Conservation (phyloP, 345 rosid genomes). For the Hibiscus syriacus region DNA sequence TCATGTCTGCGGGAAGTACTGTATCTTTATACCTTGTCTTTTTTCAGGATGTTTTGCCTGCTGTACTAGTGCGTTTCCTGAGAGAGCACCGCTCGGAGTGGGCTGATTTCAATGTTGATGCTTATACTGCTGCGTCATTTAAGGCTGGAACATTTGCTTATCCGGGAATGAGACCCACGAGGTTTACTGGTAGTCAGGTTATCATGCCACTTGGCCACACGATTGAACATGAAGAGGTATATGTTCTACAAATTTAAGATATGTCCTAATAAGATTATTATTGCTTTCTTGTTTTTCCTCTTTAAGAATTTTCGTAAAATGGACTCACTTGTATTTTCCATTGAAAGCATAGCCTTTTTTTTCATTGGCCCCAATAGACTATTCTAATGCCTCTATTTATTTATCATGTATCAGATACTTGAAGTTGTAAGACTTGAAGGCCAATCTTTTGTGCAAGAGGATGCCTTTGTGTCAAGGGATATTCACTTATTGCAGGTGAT, state of each 20-base stretch:
- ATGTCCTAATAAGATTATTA: too few relatives aligned
- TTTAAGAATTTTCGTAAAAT: too few relatives aligned
- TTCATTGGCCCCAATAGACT: background rate
- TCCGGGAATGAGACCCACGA: constrained; percentile 91
- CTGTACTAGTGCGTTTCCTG: constrained; percentile 81
- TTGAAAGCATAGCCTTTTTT: too few relatives aligned
- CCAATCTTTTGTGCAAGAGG: constrained; percentile 84
- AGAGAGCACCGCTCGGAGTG: constrained; percentile 97
- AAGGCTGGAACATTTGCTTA: constrained; percentile 71
- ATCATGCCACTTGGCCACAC: constrained; percentile 97
- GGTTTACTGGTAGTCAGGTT: constrained; percentile 90
- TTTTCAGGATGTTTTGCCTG: constrained; percentile 84
- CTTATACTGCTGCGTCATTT: constrained; percentile 84
- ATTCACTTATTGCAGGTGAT: constrained; percentile 92
- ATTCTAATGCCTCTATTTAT: background rate
- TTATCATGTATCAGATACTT: constrained; percentile 44
- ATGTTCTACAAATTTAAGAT: background rate
- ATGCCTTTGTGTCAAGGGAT: constrained; percentile 82
- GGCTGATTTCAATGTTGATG: constrained; percentile 98
- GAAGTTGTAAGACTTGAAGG: constrained; percentile 95
- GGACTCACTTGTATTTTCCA: too few relatives aligned
- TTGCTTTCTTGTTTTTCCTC: too few relatives aligned
- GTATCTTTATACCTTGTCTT: constrained; percentile 17
- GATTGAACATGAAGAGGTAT: constrained; percentile 91
- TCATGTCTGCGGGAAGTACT: background rate